A percentile compares a stretch with the other conserved stretches of the same genome.
phyloP scores from a whole-genome alignment of 2,329 filamentous ascomycete species.

The Diplodia mutila region DNA sequence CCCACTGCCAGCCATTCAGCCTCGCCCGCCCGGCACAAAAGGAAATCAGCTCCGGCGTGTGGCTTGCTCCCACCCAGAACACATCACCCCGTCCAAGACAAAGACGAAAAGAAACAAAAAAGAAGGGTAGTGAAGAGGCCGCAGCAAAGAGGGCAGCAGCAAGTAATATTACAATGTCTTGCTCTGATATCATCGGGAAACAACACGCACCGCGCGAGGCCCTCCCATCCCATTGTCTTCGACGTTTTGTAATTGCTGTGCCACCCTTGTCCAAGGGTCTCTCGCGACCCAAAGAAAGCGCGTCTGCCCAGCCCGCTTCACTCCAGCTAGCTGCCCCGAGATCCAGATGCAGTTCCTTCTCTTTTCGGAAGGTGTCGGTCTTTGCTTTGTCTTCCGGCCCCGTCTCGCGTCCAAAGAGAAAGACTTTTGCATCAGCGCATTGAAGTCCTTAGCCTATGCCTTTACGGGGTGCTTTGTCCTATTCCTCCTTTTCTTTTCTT shows the following conservation, averaged over 20 bases:
- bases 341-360: slow-evolving; percentile 7
- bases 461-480: background rate
- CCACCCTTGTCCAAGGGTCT: slow-evolving; percentile 16
- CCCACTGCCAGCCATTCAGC: background rate
- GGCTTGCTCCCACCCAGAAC: slow-evolving; percentile 2
- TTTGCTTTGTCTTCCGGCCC: slow-evolving; percentile 9
- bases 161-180: slow-evolving; percentile 17
- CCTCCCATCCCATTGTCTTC: slow-evolving; percentile 13
- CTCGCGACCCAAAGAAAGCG: background rate
- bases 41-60: slow-evolving; percentile 4
- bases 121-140: background rate
- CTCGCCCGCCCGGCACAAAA: background rate
- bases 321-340: background rate
- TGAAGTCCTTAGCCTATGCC: background rate
- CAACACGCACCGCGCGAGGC: background rate
- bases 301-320: slow-evolving; percentile 9
- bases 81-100: slow-evolving; percentile 6
- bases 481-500: background rate
- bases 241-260: slow-evolving; percentile 24
- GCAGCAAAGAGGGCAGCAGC: background rate
- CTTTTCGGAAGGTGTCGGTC: slow-evolving; percentile 19
- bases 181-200: slow-evolving; percentile 16
- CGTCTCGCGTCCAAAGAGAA: background rate
- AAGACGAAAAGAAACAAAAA: background rate
- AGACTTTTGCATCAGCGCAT: slow-evolving; percentile 10